Conservation (phyloP, 208 protist genomes). For the Trypanosoma cruzi region DNA sequence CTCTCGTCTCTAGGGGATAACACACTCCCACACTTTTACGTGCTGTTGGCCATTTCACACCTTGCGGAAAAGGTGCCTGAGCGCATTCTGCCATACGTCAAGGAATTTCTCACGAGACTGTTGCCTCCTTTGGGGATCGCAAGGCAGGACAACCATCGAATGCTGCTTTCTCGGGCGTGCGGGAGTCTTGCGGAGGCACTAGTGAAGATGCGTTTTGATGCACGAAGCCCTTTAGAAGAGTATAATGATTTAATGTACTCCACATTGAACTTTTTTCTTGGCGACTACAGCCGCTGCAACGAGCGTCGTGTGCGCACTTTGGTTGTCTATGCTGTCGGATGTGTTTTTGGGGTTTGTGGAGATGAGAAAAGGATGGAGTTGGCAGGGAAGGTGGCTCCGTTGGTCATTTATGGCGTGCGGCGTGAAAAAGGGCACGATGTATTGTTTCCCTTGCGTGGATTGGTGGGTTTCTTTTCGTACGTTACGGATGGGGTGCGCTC, state of each 20-base stretch:
- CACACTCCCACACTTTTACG: slow-evolving; percentile 34
- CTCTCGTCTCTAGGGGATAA: slow-evolving; percentile 3
- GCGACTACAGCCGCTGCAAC: too few species aligned
- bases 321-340: too few species aligned
- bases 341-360: too few species aligned
- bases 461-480: too few species aligned
- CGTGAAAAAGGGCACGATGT: too few species aligned
- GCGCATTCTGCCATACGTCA: slow-evolving; percentile 28
- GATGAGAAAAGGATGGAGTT: too few species aligned
- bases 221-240: too few species aligned
- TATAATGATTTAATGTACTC: slow-evolving; percentile 31
- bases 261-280: slow-evolving; percentile 13
- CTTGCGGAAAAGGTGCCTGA: slow-evolving; percentile 24
- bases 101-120: slow-evolving; percentile 24
- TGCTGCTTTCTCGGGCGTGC: slow-evolving; percentile 27
- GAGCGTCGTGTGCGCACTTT: too few species aligned
- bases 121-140: slow-evolving; percentile 25
- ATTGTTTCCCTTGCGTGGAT: too few species aligned
- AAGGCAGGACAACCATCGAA: slow-evolving; percentile 33
- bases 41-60: slow-evolving; percentile 23
- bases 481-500: too few species aligned
- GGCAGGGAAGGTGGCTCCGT: too few species aligned
- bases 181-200: slow-evolving; percentile 32
- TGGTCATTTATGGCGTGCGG: too few species aligned
- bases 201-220: not conserved